A percentile compares a stretch with the other conserved stretches of the same genome.
phyloP scores from a whole-genome alignment of 2,329 filamentous ascomycete species.

The Pseudocercospora cruenta region DNA sequence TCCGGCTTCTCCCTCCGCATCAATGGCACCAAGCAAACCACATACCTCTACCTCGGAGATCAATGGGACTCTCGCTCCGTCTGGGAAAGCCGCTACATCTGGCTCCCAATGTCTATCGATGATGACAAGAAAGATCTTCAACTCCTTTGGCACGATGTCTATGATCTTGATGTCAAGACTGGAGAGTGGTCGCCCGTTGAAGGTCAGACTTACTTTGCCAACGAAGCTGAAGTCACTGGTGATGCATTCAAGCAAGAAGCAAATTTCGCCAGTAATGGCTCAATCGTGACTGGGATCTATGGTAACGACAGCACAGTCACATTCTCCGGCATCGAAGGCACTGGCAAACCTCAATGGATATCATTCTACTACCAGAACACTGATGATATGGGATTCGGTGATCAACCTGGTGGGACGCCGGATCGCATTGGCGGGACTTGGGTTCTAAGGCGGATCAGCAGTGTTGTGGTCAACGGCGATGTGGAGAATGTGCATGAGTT shows the following conservation, averaged over 20 bases:
- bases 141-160: slow-evolving; percentile 60
- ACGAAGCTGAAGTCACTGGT: slow-evolving; percentile 51
- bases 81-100: slow-evolving; percentile 62
- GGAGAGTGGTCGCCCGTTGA: slow-evolving; percentile 53
- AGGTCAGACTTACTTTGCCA: slow-evolving; percentile 54
- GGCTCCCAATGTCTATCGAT: slow-evolving; percentile 59
- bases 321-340: slow-evolving; percentile 54
- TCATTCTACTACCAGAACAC: slow-evolving; percentile 64
- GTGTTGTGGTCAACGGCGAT: slow-evolving; percentile 61
- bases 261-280: slow-evolving; percentile 53
- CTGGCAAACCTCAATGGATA: slow-evolving; percentile 59
- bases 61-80: slow-evolving; percentile 64
- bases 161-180: slow-evolving; percentile 58
- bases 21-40: slow-evolving; percentile 42
- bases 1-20: slow-evolving; percentile 61
- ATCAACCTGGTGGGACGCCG: slow-evolving; percentile 57
- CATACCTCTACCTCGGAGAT: slow-evolving; percentile 66
- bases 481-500: slow-evolving; percentile 54
- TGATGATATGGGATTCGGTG: slow-evolving; percentile 64
- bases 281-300: slow-evolving; percentile 57
- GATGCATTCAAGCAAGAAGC: slow-evolving; percentile 61
- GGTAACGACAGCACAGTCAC: slow-evolving; percentile 60
- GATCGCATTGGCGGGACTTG: slow-evolving; percentile 64
- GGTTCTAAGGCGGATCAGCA: slow-evolving; percentile 63
- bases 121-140: slow-evolving; percentile 56